Conservation (phyloP, 495 filamentous ascomycete species). For the Aspergillus sparsus region DNA sequence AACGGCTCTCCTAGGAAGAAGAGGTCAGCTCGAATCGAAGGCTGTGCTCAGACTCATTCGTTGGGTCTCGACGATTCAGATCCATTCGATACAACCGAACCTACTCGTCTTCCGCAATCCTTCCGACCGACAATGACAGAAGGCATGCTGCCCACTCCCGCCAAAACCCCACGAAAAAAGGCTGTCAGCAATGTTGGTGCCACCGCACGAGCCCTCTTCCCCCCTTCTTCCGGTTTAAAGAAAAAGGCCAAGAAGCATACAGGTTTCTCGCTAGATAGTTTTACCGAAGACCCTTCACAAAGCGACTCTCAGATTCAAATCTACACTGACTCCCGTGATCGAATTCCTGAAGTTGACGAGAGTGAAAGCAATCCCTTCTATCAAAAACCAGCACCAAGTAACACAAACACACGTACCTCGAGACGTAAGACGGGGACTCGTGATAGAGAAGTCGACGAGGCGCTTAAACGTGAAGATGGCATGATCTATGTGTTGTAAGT, state of each 20-base stretch:
- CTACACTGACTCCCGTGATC: constrained; percentile 86
- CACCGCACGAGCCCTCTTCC: constrained; percentile 77
- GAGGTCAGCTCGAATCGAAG: constrained; percentile 23
- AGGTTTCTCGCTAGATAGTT: constrained; percentile 70
- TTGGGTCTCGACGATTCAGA: constrained; percentile 26
- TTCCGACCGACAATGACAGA: constrained; percentile 34
- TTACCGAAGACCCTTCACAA: constrained; percentile 54
- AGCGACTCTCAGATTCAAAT: constrained; percentile 66
- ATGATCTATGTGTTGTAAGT: constrained; percentile 88
- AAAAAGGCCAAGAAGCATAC: constrained; percentile 57
- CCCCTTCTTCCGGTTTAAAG: constrained; percentile 43
- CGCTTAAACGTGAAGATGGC: constrained; percentile 69
- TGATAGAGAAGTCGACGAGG: constrained; percentile 60
- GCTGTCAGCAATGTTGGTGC: constrained; percentile 58
- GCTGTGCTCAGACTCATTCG: constrained; percentile 21
- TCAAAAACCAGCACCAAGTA: constrained; percentile 44
- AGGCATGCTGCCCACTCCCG: constrained; percentile 80
- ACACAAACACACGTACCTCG: constrained; percentile 40
- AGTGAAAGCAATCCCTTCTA: constrained; percentile 75
- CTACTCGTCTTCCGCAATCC: constrained; percentile 21
- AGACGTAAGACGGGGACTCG: constrained; percentile 41
- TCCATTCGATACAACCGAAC: constrained; percentile 24
- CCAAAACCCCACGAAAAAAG: constrained; percentile 79
- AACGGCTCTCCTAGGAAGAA: constrained; percentile 56
- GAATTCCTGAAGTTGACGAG: constrained; percentile 69